Evolutionary conservation across 495 filamentous ascomycete genomes (phyloP), one percentile per base, ranked within the genome.

Genomic region (Lindgomyces ingoldianus): DNA sequence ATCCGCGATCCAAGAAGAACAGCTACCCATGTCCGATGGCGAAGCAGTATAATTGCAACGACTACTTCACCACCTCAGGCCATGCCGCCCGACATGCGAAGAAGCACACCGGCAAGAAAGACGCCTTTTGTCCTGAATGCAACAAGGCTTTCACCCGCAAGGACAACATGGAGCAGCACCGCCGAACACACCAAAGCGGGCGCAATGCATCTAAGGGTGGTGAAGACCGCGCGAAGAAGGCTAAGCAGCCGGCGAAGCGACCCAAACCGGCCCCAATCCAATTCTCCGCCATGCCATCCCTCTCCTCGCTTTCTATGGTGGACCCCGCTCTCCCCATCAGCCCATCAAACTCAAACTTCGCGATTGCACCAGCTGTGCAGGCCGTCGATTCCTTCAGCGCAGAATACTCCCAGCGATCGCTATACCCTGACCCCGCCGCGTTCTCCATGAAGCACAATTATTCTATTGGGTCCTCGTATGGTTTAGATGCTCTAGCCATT

Each of bases 81-180:
- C 93, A 98, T 72, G 91, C 94, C 1, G 93, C 93, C n/a, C 87
- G 93, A 8, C 93, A 98, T 72, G 92, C 91, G 55, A 96, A 96
- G 74, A 96, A 96, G 72, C 93, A 98, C 76, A 96, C 93, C 0
- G 93, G 91, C 22, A 91, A 96, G 78, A 98, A 98, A 78, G 91
- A 88, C 47, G 91, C 96, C 19, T 83, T 86, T 50, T 98, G 93
- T 77, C 87, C 90, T 0, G 91, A 88, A 60, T 98, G 93, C 79
- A 84, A 87, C 74, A 96, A 96, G 77, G 91, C 91, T 49, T 98
- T 98, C 72, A 96, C 94, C 4, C 87, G 93, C 46, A 91, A 94
- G 71, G 93, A 98, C 78, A 98, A 98, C 77, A 97, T 97, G 90
- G 96, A 96, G 80, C 93, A 98, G 70, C 93, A 98, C 71, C 87